Base-by-base conservation (phyloP, 73 alveolate genomes). In the Paramecium sexaurelia region DNA sequence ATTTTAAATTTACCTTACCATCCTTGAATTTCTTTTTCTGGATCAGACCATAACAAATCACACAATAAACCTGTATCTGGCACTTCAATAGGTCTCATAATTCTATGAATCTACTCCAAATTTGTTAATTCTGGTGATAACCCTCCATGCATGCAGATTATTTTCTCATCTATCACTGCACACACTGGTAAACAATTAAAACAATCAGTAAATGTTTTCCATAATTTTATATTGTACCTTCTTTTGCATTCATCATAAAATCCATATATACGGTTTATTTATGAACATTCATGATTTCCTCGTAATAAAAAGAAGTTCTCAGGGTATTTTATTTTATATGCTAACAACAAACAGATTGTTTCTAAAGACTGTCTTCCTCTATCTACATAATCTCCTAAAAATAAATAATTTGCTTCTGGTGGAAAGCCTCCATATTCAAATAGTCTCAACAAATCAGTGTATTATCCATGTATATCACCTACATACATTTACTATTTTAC, bases 131-230 rank as follows among this genome's bases (percentile, higher is more conserved):
- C 98, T 15, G 99, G 99, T 40, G 99, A 96, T 27, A 97, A 93
- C 19, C 99, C 99, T 26, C 99, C 99, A 75, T 96, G 99, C 98
- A 95, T 96, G 86, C 98, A 97, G 73, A 97, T 90, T 35, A 97
- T 97, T 67, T 93, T 93, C 55, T 95, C 99, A 85, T 96, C 97
- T 19, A 97, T 91, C 27, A 95, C 45, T 27, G 99, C 98, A 33
- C 97, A 93, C 15, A 96, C 94, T 10, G 99, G 99, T 55, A 97
- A 92, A 83, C 95, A 94, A 91, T 96, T 96, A 92, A 95, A 97
- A 66, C 94, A 92, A 66, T 96, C 97, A 19, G 94, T 86, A 91
- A 97, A 97, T 10, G 93, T 69, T 91, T 97, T 96, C 99, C 99
- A 97, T n/a, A 96, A 91, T 93, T 94, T 95, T 35, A 97, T 56